Evolutionary conservation across 352 stramenopile species (phyloP), one percentile per base, ranked within the genome.

Genomic region (Phytophthora niederhauseri): DNA sequence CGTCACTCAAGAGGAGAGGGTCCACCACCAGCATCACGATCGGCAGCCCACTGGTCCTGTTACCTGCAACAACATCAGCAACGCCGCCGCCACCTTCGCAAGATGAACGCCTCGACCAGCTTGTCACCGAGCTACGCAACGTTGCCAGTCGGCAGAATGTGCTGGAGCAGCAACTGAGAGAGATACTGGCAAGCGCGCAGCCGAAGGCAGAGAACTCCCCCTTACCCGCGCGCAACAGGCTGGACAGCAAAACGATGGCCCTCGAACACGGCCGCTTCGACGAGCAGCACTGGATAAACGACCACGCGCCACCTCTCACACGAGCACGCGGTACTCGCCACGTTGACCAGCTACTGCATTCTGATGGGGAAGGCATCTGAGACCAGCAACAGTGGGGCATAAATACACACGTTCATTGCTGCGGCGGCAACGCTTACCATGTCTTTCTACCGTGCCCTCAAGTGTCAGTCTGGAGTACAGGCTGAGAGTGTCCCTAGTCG

Each of bases 221-320:
- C 2, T 11, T 34, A 31, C 19, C 0, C 50, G 49, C 20, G 26
- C 12, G 11, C 15, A 17, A 4, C 17, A 70, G 12, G 57, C 11
- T 58, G 2, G 64, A 64, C 31, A 64, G 24, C 45, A 64, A 43
- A 20, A 36, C 55, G 6, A 56, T 56, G 15, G 48, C 49, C 6
- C 22, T 64, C n/a, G 61, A 74, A 24, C 68, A 22, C n/a, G 57
- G 63, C 45, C 75, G 75, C 1, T 83, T 85, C 49, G 64, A 75
- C 22, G 73, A 81, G 36, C 77, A 80, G 59, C 55, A 75, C 50
- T 77, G 65, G 54, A 68, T 69, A 15, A 41, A 70, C 46, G 9
- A 26, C 15, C 61, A 63, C 3, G 5, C 66, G 4, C 60, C 72
- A 19, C 70, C 76, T 20, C 52, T 81, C 6, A 56, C 36, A n/a